phyloP scores from a whole-genome alignment of 495 filamentous ascomycete genomes.

The Hypomontagnella monticulosa region DNA sequence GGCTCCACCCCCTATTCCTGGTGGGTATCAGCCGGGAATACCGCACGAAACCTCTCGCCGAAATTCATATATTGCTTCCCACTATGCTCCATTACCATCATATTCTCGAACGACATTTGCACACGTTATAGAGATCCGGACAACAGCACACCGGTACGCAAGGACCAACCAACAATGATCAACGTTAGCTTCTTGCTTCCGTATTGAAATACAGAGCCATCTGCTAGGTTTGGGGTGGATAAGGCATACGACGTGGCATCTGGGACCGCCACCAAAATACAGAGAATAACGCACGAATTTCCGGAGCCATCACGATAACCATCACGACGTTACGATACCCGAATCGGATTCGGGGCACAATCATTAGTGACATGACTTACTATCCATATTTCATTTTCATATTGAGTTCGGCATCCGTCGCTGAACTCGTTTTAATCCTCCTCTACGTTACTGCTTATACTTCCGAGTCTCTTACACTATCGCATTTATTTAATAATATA shows the following conservation, averaged over 20 bases:
- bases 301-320: slow-evolving; percentile 26
- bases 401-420: background rate
- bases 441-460: background rate
- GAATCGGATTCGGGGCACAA: slow-evolving; percentile 12
- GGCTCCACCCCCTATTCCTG: slow-evolving; percentile 8
- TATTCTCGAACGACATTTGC: slow-evolving; percentile 15
- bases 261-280: slow-evolving; percentile 19
- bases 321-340: slow-evolving; percentile 30
- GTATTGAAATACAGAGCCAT: slow-evolving; percentile 7
- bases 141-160: slow-evolving; percentile 46
- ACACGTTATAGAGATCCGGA: slow-evolving; percentile 39
- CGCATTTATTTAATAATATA: slow-evolving; percentile 12
- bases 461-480: background rate
- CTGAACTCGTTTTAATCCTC: background rate
- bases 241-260: slow-evolving; percentile 20
- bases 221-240: slow-evolving; percentile 4
- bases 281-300: slow-evolving; percentile 33
- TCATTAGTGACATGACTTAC: background rate
- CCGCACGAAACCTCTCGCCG: slow-evolving; percentile 12
- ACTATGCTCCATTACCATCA: slow-evolving; percentile 11
- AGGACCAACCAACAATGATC: slow-evolving; percentile 34
- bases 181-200: slow-evolving; percentile 15
- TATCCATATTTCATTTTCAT: background rate
- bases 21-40: slow-evolving; percentile 5
- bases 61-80: slow-evolving; percentile 31